Evolutionary conservation across 768 basidiomycete genomes (phyloP), one percentile per base, ranked within the genome.

Genomic region (Termitomyces sp.): DNA sequence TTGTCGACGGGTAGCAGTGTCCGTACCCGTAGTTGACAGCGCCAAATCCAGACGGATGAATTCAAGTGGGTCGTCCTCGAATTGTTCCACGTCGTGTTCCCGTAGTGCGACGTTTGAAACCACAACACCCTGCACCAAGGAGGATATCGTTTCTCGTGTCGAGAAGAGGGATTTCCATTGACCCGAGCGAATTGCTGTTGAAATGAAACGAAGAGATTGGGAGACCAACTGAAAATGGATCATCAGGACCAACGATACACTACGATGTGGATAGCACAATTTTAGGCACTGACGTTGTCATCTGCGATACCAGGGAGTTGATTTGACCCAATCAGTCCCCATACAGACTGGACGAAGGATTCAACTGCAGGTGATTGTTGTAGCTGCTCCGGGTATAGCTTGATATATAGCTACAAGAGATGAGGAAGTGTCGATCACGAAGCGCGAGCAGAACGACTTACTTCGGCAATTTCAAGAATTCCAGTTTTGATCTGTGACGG

Each of bases 21-120:
- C 96, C 58, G 84, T 76, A 32, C 84, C 84, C 64, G 69, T 75
- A 56, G 80, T 73, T 59, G 90, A 87, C 58, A 80, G 81, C 15
- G 94, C 82, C 32, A 96, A 79, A 68, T 96, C 94, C 45, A 92
- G 81, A 22, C 94, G 88, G 66, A 98, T 92, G 71, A 90, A 98
- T 70, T 98, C 96, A 42, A 96, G 83, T 0, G 97, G 96, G 66
- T 97, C 96, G 63, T 98, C 97, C 74, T 97, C 95, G 68, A 99
- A 98, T 72, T 94, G 89, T 68, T 99, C 97, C 54, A 92, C 82
- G 59, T 98, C 96, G 66, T 94, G 91, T 42, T 91, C 89, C 63
- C 95, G 84, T 15, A 98, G 79, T 15, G 84, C 79, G 61, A 97
- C 92, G 68, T 97, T 98, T n/a, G 96, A 95, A 32, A 98, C 81